Evolutionary conservation across 2,329 filamentous ascomycete genomes (phyloP), one percentile per base, ranked within the genome.

Genomic region (Sphaerulina vaccinii): DNA sequence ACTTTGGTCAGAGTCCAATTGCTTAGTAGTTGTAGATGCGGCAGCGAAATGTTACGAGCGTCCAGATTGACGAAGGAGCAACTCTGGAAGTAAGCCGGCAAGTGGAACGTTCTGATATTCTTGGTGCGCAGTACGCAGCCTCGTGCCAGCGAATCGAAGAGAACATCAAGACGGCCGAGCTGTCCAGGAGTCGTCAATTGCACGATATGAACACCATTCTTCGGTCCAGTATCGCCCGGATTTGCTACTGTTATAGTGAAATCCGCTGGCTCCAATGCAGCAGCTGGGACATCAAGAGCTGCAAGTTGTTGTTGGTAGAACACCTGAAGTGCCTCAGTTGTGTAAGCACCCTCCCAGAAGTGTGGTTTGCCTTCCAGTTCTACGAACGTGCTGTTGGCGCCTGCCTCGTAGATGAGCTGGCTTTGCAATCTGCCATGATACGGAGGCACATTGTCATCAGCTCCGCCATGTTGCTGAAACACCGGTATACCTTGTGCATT

Each of bases 371-470:
- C 73, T 8, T 69, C 62, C 21, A 83, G 63, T 61, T 83, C 81
- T 37, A 72, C 62, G 60, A 81, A 83, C 6, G 66, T 64, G 10
- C 74, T 74, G 4, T 70, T 62, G 38, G 67, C 69, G 5, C 68
- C 71, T 42, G 66, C 65, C 57, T 79, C 70, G 18, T 68, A 68
- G 10, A 80, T 64, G 36, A 79, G 68, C 52, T 78, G 73, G 38
- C 73, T 72, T 65, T 83, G 75, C 8, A 80, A 65, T 7, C 80
- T 71, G 3, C 79, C 82, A 62, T 83, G 75, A 58, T 80, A 83
- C 5, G 73, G 68, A 0, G 80, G 81, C 2, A 84, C 80, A 59
- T 83, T 84, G 56, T 81, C 78, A 60, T 83, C 81, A 8, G 68
- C 60, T 22, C 72, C 70, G 4, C 81, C 80, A 63, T 84, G 81